These are phyloP conservation scores for Trichophyton schoenleinii DNA, from an alignment of 2,329 filamentous ascomycete genomes.

Conservation along the genomic window DNA sequence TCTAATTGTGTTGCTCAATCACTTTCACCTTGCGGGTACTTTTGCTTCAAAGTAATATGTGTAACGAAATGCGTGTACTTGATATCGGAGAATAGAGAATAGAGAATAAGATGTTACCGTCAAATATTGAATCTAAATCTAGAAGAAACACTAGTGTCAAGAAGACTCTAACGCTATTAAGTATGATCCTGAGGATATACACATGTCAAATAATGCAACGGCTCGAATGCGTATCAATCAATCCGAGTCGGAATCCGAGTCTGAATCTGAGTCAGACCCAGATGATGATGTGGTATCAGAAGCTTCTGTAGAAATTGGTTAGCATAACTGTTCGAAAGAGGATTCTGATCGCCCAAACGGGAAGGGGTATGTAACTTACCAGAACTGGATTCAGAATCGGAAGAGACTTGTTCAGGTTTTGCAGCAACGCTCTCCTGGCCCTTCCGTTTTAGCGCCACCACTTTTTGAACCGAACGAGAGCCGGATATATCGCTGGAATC, in stretches of 20 bases:
- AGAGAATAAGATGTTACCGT: neutral
- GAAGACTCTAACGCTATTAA: neutral
- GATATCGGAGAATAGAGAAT: neutral
- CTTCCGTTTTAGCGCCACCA: neutral
- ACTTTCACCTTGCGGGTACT: neutral
- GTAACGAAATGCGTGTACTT: neutral
- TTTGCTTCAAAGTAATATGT: neutral
- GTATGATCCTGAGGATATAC: neutral
- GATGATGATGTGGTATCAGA: constrained; percentile 1
- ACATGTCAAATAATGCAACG: neutral
- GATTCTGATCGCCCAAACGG: no score
- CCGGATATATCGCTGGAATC: constrained; percentile 4
- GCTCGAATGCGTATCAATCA: neutral
- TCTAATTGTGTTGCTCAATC: neutral
- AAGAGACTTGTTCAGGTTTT: neutral
- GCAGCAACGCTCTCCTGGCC: neutral
- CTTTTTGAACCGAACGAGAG: neutral
- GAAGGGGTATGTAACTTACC: neutral
- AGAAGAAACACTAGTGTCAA: neutral
- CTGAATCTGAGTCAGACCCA: constrained; percentile 9
- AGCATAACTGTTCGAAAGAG: neutral
- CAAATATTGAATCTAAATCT: neutral
- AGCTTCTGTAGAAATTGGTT: neutral
- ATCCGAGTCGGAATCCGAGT: constrained; percentile 5
- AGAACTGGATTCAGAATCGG: neutral